Conservation (phyloP, 768 basidiomycete species). For the Tylopilus vinaceipallidus region DNA sequence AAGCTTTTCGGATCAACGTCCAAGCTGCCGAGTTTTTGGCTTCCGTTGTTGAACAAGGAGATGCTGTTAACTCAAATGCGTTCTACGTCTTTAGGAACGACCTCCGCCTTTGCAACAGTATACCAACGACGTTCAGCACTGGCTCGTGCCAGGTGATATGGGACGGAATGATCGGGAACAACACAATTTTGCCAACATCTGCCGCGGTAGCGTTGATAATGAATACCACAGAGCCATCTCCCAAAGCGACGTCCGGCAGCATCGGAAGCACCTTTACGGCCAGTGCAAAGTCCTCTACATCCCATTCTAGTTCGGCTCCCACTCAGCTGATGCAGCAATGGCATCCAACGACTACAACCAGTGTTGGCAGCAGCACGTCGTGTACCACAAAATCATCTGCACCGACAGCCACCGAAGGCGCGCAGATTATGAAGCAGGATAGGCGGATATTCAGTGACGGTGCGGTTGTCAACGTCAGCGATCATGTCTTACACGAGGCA, state of each 20-base stretch:
- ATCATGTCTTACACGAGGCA: background rate
- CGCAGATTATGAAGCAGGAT: background rate
- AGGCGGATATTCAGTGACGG: background rate
- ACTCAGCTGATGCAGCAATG: background rate
- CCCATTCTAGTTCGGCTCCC: background rate
- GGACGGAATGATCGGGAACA: constrained; percentile 36
- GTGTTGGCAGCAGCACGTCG: background rate
- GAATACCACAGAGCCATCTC: background rate
- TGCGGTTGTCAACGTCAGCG: constrained; percentile 2
- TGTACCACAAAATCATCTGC: background rate
- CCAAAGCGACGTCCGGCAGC: background rate
- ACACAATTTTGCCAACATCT: constrained; percentile 1
- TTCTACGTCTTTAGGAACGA: constrained; percentile 47
- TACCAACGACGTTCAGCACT: constrained; percentile 38
- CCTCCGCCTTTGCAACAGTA: constrained; percentile 56
- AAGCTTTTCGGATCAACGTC: constrained; percentile 64
- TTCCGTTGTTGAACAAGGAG: constrained; percentile 48
- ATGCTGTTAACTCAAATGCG: constrained; percentile 41
- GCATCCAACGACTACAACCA: background rate
- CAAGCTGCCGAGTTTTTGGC: constrained; percentile 53
- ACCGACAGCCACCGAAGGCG: background rate
- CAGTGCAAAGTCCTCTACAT: background rate
- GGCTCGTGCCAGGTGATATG: constrained; percentile 55
- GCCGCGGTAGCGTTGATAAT: background rate
- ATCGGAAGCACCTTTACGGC: background rate